Evolutionary conservation across 306 rosid genomes (phyloP).

Genomic region (Malus sieversii): DNA sequence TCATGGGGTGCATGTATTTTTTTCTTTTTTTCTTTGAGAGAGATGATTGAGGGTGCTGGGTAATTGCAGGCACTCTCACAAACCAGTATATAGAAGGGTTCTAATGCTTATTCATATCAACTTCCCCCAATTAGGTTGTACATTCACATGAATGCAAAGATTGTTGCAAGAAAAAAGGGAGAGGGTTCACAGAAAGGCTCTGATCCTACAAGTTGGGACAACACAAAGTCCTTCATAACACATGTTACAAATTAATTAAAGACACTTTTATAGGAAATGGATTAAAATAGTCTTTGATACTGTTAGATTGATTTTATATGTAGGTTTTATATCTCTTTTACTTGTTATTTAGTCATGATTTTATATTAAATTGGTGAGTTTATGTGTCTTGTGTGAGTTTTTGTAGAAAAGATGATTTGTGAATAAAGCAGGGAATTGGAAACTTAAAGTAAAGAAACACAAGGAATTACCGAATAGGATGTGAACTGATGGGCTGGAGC

Average conservation of each 20-base stretch:
- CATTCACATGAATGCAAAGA: background rate
- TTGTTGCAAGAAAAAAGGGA: background rate
- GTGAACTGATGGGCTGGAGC: too few relatives aligned
- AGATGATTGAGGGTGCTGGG: background rate
- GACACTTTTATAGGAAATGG: background rate
- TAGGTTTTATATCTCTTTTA: too few relatives aligned
- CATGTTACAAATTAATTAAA: background rate
- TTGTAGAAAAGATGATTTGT: too few relatives aligned
- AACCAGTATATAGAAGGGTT: background rate
- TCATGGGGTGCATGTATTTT: slow-evolving; percentile 17
- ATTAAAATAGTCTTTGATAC: background rate
- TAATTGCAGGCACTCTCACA: background rate
- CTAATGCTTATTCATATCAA: background rate
- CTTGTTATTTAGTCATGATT: too few relatives aligned
- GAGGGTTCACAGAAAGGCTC: background rate
- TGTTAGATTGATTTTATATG: too few relatives aligned
- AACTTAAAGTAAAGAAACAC: too few relatives aligned
- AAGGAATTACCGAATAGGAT: too few relatives aligned
- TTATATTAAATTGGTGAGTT: too few relatives aligned
- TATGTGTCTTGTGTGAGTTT: too few relatives aligned
- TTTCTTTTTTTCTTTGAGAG: too few relatives aligned
- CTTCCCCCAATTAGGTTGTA: background rate
- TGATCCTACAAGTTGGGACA: background rate
- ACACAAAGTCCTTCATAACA: background rate
- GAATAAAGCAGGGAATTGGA: too few relatives aligned